These are phyloP conservation scores for Abrus pulchellus DNA, from an alignment of 306 rosid species.

Conservation along the genomic window DNA sequence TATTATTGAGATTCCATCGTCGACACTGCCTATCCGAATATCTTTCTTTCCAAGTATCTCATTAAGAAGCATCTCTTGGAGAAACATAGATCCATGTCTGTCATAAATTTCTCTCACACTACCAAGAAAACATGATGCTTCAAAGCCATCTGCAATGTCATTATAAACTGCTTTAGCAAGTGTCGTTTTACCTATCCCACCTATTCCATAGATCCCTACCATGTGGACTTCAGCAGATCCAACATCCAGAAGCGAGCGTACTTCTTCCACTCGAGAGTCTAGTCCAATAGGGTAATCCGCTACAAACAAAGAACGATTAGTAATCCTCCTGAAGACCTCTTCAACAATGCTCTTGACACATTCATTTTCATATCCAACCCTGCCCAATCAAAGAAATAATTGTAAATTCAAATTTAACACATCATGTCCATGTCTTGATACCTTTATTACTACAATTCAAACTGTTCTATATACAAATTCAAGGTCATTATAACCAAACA, in stretches of 20 bases:
- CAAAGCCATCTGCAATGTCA: neutral
- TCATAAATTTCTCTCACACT: neutral
- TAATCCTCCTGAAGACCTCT: neutral
- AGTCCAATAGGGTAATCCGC: neutral
- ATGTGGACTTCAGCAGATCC: neutral
- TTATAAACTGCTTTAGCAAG: neutral
- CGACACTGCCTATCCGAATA: neutral
- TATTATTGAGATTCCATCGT: neutral
- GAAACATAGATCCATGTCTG: neutral
- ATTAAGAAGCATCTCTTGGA: neutral
- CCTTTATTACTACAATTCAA: too few relatives aligned
- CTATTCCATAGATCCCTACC: constrained; percentile 1
- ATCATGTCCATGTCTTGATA: too few relatives aligned
- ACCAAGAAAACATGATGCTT: neutral
- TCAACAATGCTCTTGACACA: neutral
- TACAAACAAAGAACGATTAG: neutral
- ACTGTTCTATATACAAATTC: too few relatives aligned
- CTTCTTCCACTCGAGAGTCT: neutral
- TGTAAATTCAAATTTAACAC: too few relatives aligned
- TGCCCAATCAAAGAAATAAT: too few relatives aligned
- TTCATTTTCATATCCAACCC: too few relatives aligned
- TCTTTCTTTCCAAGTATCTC: neutral
- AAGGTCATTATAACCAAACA: too few relatives aligned
- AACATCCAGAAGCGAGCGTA: neutral
- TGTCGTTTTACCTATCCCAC: neutral